phyloP scores from a whole-genome alignment of 768 basidiomycete genomes.

The Boletus speciosus region DNA sequence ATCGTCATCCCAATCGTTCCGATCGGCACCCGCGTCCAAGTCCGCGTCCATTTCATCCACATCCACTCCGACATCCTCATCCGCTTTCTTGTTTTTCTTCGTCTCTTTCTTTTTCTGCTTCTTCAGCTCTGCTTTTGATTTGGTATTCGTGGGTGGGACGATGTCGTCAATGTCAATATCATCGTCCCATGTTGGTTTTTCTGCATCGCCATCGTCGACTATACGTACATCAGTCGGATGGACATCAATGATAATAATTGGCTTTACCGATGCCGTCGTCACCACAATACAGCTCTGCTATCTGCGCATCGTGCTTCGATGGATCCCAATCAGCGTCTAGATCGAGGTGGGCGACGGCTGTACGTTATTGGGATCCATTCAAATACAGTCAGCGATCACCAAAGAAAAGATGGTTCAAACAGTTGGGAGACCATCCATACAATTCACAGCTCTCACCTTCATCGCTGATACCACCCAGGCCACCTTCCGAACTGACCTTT shows the following conservation, averaged over 20 bases:
- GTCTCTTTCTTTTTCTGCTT: constrained; percentile 53
- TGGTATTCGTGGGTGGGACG: constrained; percentile 34
- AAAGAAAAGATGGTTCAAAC: not conserved
- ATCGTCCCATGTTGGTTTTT: constrained; percentile 90
- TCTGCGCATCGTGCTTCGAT: constrained; percentile 75
- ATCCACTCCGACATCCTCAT: constrained; percentile 47
- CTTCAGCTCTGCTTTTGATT: constrained; percentile 21
- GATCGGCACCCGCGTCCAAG: constrained; percentile 44
- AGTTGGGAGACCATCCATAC: not conserved
- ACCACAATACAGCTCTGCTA: constrained; percentile 68
- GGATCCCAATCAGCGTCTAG: constrained; percentile 95
- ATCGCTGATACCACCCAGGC: constrained; percentile 35
- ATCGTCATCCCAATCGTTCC: constrained; percentile 31
- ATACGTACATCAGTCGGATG: not conserved
- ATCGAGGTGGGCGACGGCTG: constrained; percentile 69
- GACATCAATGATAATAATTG: not conserved
- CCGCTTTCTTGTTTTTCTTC: constrained; percentile 32
- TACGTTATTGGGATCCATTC: not conserved
- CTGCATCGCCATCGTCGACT: constrained; percentile 37
- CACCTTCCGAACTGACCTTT: constrained; percentile 67
- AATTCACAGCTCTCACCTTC: constrained; percentile 21
- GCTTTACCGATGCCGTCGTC: constrained; percentile 39
- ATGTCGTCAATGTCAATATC: constrained; percentile 83
- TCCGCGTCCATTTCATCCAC: constrained; percentile 55
- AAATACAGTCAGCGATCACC: not conserved